Percentiles rank a stretch among this genome's conserved stretches.
Conservation (phyloP, 169 alveolate genomes). For the Babesia caballi region DNA sequence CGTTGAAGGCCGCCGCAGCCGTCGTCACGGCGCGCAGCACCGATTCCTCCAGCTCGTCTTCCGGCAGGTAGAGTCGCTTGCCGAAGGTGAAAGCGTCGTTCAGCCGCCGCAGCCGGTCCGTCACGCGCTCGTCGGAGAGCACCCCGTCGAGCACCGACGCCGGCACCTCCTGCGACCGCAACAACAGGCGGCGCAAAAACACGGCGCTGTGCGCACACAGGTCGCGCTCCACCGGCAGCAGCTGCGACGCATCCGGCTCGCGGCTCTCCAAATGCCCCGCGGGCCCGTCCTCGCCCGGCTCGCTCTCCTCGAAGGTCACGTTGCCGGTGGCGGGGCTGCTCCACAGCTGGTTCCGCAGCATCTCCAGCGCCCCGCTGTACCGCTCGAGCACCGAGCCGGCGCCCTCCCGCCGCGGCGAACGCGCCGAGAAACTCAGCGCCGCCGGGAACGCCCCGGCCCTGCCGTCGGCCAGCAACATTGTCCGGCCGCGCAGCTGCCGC, state of each 20-base stretch:
- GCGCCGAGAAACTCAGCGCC: not conserved
- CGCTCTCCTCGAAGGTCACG: slow-evolving; percentile 17
- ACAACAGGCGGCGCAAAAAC: slow-evolving; percentile 3
- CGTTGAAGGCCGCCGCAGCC: slow-evolving; percentile 19
- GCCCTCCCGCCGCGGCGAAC: not conserved
- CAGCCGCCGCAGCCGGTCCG: not conserved
- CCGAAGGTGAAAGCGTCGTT: slow-evolving; percentile 26
- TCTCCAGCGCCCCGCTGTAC: slow-evolving; percentile 34
- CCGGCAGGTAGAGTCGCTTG: not conserved
- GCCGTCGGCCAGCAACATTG: too few species aligned
- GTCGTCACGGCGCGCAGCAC: not conserved
- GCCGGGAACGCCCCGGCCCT: too few species aligned
- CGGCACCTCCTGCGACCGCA: not conserved
- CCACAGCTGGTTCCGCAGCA: slow-evolving; percentile 40
- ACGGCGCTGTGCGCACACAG: slow-evolving; percentile 14
- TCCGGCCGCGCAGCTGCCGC: too few species aligned
- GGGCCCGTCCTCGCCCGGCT: not conserved
- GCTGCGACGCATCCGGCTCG: slow-evolving; percentile 9
- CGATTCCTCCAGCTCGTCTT: not conserved
- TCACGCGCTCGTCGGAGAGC: slow-evolving; percentile 1
- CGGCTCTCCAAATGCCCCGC: not conserved
- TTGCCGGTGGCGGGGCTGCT: slow-evolving; percentile 1
- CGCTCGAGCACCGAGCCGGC: slow-evolving; percentile 10
- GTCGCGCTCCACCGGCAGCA: slow-evolving; percentile 18
- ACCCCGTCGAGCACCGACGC: slow-evolving; percentile 18